Evolutionary conservation across 148 eudicot species (phyloP).

Genomic region (Chenopodium formosanum): DNA sequence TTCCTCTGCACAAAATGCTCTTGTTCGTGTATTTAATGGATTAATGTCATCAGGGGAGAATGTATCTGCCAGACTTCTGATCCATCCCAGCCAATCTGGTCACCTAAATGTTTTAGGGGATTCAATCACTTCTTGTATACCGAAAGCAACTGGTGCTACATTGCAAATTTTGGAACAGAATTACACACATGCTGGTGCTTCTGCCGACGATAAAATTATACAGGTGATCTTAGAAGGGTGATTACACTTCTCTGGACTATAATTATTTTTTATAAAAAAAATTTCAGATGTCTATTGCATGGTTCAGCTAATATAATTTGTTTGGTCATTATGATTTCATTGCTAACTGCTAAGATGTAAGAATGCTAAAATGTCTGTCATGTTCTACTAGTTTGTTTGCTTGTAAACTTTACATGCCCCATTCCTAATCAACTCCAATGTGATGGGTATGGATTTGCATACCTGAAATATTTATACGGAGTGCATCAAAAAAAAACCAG

Average conservation of each 20-base stretch:
- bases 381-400: background rate
- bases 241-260: background rate
- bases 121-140: slow-evolving; percentile 33
- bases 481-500: too few species aligned
- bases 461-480: too few species aligned
- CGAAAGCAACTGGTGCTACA: slow-evolving; percentile 30
- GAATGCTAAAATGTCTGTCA: background rate
- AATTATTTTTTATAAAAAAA: background rate
- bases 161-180: slow-evolving; percentile 35
- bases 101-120: slow-evolving; percentile 31
- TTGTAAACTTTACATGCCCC: background rate
- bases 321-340: background rate
- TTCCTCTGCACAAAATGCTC: slow-evolving; percentile 56
- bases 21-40: slow-evolving; percentile 41
- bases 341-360: background rate
- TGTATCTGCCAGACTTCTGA: slow-evolving; percentile 40
- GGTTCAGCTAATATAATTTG: background rate
- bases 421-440: too few species aligned
- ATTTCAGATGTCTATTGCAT: background rate
- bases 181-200: slow-evolving; percentile 25
- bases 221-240: slow-evolving; percentile 36
- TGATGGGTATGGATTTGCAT: too few species aligned
- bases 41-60: slow-evolving; percentile 19
- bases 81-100: slow-evolving; percentile 34
- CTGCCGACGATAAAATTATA: slow-evolving; percentile 34